Conservation (phyloP, 208 protist species). For the Wallacemonas sp. region DNA sequence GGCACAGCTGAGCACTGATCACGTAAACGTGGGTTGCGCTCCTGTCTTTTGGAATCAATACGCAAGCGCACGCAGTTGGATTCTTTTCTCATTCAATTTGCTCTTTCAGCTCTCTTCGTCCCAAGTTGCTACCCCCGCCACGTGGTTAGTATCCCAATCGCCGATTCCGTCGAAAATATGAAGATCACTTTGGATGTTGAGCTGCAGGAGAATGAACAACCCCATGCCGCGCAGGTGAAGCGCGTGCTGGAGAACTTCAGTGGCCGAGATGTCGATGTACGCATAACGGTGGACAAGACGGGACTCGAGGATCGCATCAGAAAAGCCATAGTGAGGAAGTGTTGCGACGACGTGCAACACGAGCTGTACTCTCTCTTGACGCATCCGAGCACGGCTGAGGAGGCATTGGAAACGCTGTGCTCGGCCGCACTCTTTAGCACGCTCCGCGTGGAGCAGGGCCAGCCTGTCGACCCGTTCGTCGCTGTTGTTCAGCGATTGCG, state of each 20-base stretch:
- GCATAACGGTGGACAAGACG: constrained; percentile 63
- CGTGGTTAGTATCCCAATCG: too few relatives aligned
- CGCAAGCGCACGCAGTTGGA: background rate
- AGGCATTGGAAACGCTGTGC: constrained; percentile 73
- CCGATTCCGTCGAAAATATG: too few relatives aligned
- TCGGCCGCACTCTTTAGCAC: constrained; percentile 60
- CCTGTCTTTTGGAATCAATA: too few relatives aligned
- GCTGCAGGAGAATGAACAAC: constrained; percentile 57
- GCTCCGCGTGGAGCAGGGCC: constrained; percentile 47
- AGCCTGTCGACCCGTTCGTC: constrained; percentile 66
- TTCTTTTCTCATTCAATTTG: background rate
- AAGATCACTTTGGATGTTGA: constrained; percentile 81
- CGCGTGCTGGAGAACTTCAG: constrained; percentile 48
- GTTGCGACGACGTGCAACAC: constrained; percentile 48
- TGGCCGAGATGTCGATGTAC: constrained; percentile 33
- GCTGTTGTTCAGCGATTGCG: constrained; percentile 51
- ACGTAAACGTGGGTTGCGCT: too few relatives aligned
- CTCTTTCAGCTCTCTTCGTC: background rate
- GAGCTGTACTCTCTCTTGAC: constrained; percentile 63
- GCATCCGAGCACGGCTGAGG: constrained; percentile 34
- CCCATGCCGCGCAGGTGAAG: constrained; percentile 41
- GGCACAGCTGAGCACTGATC: too few relatives aligned
- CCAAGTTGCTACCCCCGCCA: too few relatives aligned
- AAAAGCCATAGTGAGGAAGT: constrained; percentile 43
- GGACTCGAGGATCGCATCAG: constrained; percentile 49